Evolutionary conservation across 1,284 basidiomycete species (phyloP), one percentile per base, ranked within the genome.

Genomic region (Amylostereum chailletii): DNA sequence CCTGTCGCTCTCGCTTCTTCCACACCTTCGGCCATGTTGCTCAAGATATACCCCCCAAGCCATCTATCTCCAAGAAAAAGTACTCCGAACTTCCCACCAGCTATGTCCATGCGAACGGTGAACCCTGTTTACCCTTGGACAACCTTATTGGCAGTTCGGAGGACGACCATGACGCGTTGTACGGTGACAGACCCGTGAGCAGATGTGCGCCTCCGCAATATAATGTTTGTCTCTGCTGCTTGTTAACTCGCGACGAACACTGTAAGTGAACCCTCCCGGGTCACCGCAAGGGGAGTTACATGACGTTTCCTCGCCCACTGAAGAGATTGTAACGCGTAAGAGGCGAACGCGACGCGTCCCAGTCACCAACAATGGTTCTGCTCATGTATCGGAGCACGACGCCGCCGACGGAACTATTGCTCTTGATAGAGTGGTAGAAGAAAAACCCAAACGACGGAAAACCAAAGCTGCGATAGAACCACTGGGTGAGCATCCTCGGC

Each of bases 31-130:
- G 27, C 34, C 27, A 27, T 30, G 30, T 29, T 41, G 38, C 37
- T 39, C 39, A 33, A 41, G 39, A 29, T 42, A 42, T 4, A 45
- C 6, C 39, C 27, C 47, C 54, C 10, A 34, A 48, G 8, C 63
- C 63, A 0, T 61, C 47, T 10, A 65, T 67, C 55, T 76, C 71
- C 2, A 76, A 63, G 51, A 85, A 81, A 59, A 72, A 67, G 40
- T 75, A 72, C 48, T 60, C 68, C n/a, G 78, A 83, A 30, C 69
- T 86, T 8, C 84, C 84, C 8, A 67, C 65, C 36, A 58, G 59
- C 42, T 72, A 65, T 47, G 50, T 71, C 36, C 60, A 65, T 34
- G 61, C 67, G 30, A 68, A 75, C 60, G 76, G 74, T 39, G 61
- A 62, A 29, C 46, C 50, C 11, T 57, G 59, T 41, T 32, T 46